Conservation (phyloP, 805 yeast genomes). For the Wickerhamomyces bisporus region DNA sequence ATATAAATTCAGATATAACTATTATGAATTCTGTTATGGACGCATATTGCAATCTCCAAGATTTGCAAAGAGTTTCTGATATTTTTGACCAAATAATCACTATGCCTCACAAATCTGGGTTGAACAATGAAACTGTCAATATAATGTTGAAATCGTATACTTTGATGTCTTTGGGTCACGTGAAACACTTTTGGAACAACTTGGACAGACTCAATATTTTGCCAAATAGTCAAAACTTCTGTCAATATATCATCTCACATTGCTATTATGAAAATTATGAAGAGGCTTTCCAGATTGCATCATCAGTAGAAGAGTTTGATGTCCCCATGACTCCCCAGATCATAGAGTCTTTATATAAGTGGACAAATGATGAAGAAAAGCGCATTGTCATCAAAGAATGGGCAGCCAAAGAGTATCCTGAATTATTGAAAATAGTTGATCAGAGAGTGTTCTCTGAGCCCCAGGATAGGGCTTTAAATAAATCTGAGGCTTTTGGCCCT, state of each 20-base stretch:
- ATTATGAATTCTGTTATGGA: conserved; percentile 59
- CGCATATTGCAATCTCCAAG: conserved; percentile 56
- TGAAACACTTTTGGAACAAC: conserved; percentile 56
- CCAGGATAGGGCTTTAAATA: too few species aligned
- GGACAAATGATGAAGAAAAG: conserved; percentile 24
- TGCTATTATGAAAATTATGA: conserved; percentile 58
- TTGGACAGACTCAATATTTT: conserved; percentile 42
- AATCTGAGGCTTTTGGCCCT: too few species aligned
- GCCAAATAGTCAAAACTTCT: conserved; percentile 48
- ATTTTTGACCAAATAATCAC: conserved; percentile 55
- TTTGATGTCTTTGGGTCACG: conserved; percentile 46
- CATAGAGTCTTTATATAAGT: conserved; percentile 42
- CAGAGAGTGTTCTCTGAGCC: conserved; percentile 16
- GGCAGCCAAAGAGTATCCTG: conserved; percentile 30
- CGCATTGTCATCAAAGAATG: conserved; percentile 24
- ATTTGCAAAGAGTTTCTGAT: conserved; percentile 50
- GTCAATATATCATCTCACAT: conserved; percentile 63
- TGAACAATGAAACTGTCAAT: conserved; percentile 58
- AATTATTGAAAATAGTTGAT: conserved; percentile 34
- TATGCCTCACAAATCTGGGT: conserved; percentile 44
- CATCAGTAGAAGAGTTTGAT: conserved; percentile 43
- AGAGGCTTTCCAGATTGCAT: conserved; percentile 49
- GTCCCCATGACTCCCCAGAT: conserved; percentile 39
- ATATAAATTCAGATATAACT: conserved; percentile 48
- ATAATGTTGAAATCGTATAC: conserved; percentile 65